A percentile compares a stretch with the other conserved stretches of the same genome.
Conservation (phyloP, 2,329 filamentous ascomycete species). For the Colletotrichum falcatum region DNA sequence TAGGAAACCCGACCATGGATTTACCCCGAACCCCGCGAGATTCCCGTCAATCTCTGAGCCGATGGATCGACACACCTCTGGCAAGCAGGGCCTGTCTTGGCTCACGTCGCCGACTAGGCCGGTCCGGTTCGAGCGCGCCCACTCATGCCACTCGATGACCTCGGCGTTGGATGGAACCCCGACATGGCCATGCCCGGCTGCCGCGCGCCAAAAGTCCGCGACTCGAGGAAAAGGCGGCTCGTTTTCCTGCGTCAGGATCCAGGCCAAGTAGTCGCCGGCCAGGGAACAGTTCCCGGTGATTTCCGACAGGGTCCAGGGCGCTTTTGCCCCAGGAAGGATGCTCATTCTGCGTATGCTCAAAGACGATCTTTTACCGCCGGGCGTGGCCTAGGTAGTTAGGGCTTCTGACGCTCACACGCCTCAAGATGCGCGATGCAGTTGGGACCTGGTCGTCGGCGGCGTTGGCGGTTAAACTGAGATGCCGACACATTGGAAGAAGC, state of each 20-base stretch:
- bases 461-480: too few relatives aligned
- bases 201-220: conserved; percentile 25
- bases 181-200: not conserved
- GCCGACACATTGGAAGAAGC: not conserved
- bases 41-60: conserved; percentile 23
- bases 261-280: conserved; percentile 30
- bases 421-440: not conserved
- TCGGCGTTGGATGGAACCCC: not conserved
- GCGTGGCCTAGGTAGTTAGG: too few relatives aligned
- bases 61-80: conserved; percentile 21
- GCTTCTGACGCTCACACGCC: not conserved
- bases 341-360: not conserved
- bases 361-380: too few relatives aligned
- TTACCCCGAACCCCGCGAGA: conserved; percentile 22
- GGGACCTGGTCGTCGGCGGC: not conserved
- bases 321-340: conserved; percentile 10
- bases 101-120: conserved; percentile 4
- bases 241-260: conserved; percentile 12
- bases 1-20: not conserved
- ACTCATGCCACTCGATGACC: conserved; percentile 36
- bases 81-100: not conserved
- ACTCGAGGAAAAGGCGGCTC: conserved; percentile 32
- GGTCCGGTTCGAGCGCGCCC: conserved; percentile 20
- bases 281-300: conserved; percentile 22
- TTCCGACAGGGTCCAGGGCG: conserved; percentile 15